phyloP scores from a whole-genome alignment of 495 filamentous ascomycete genomes.

The Podospora tetraspora region DNA sequence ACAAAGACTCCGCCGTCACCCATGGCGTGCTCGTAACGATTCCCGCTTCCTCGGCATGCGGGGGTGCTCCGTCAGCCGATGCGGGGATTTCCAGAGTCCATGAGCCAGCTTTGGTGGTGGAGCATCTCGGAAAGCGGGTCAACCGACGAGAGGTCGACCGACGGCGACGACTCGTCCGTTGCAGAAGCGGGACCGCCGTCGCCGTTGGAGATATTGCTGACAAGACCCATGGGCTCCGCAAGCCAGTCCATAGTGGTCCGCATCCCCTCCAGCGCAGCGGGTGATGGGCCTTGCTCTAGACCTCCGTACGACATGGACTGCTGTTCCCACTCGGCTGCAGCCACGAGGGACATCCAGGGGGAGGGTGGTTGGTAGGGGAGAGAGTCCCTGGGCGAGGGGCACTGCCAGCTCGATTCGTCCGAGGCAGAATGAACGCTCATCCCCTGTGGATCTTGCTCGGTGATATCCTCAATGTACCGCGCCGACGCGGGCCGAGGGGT shows the following conservation, averaged over 20 bases:
- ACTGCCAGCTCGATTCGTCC: neutral
- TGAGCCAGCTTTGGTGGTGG: neutral
- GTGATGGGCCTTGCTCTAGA: neutral
- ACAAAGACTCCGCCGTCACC: neutral
- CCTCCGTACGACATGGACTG: slow-evolving; percentile 4
- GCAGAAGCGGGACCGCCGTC: neutral
- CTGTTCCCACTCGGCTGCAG: slow-evolving; percentile 16
- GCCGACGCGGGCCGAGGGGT: neutral
- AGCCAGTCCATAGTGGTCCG: neutral
- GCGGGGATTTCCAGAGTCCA: neutral
- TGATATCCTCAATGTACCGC: slow-evolving; percentile 12
- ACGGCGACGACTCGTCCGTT: neutral
- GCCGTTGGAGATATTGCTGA: neutral
- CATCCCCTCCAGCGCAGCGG: neutral
- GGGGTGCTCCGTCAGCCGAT: neutral
- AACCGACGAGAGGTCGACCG: neutral
- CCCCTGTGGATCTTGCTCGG: neutral
- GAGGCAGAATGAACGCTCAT: neutral
- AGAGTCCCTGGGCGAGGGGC: neutral
- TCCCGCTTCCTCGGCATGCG: neutral
- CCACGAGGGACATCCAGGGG: slow-evolving; percentile 19
- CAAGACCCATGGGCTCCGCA: neutral
- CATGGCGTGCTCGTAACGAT: neutral
- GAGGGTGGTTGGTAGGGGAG: neutral
- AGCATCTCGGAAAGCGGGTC: neutral